Conservation (phyloP, 2,329 filamentous ascomycete species). For the Ustilaginoidea virens region DNA sequence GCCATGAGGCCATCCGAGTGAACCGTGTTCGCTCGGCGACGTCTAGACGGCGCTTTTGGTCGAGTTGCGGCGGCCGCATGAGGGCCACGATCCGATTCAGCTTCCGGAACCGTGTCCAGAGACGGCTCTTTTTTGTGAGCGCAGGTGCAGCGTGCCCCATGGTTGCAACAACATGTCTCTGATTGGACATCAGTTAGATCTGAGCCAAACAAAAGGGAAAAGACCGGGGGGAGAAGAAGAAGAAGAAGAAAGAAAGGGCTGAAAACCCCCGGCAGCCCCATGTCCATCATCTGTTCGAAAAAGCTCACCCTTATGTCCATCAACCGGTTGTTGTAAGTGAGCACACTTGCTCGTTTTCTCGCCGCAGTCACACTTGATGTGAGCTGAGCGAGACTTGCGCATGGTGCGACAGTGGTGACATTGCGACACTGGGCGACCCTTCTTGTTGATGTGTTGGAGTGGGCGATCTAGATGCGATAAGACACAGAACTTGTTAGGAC, state of each 20-base stretch:
- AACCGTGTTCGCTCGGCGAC: slow-evolving; percentile 44
- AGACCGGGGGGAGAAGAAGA: slow-evolving; percentile 3
- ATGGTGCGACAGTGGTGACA: slow-evolving; percentile 91
- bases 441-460: slow-evolving; percentile 90
- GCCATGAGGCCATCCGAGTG: slow-evolving; percentile 44
- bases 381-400: slow-evolving; percentile 89
- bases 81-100: slow-evolving; percentile 38
- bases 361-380: slow-evolving; percentile 93
- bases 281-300: too few species aligned
- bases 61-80: slow-evolving; percentile 13
- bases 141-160: slow-evolving; percentile 52
- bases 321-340: slow-evolving; percentile 40
- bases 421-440: slow-evolving; percentile 93
- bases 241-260: slow-evolving; percentile 1
- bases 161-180: slow-evolving; percentile 57
- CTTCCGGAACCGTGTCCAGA: slow-evolving; percentile 49
- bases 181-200: too few species aligned
- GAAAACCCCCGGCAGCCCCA: neutral
- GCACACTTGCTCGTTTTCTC: slow-evolving; percentile 68
- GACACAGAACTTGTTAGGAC: slow-evolving; percentile 3
- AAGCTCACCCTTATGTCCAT: slow-evolving; percentile 43
- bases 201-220: slow-evolving; percentile 6
- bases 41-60: slow-evolving; percentile 28
- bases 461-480: slow-evolving; percentile 52
- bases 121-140: slow-evolving; percentile 43